Conservation (phyloP, 345 rosid genomes). For the Psidium friedrichsthalianum region DNA sequence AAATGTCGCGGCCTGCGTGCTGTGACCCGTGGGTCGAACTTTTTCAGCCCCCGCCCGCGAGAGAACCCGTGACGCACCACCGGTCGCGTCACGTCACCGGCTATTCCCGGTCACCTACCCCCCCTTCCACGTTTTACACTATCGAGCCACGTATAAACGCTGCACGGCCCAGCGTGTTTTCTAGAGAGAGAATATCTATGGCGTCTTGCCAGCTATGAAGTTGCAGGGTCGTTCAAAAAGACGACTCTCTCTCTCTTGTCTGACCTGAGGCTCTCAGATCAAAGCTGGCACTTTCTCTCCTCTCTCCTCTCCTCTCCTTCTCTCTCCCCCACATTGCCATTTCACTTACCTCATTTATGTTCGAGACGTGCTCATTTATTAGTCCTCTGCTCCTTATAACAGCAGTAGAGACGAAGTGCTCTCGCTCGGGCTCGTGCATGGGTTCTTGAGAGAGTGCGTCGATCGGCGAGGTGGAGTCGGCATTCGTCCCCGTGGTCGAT, state of each 20-base stretch:
- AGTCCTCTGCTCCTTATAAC: background rate
- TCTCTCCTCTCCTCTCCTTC: background rate
- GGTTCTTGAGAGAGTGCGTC: background rate
- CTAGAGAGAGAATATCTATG: conserved; percentile 21
- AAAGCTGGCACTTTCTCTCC: conserved; percentile 49
- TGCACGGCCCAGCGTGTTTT: background rate
- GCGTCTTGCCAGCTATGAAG: conserved; percentile 68
- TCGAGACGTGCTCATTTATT: background rate
- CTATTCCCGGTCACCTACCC: conserved; percentile 12
- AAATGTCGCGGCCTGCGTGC: too few relatives aligned
- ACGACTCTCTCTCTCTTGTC: conserved; percentile 21
- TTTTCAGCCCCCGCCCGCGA: background rate
- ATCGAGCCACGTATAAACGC: background rate
- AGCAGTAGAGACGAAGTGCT: background rate
- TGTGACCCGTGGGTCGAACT: background rate
- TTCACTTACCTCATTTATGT: background rate
- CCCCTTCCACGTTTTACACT: background rate
- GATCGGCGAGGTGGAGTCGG: background rate
- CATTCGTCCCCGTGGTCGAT: background rate
- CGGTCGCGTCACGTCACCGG: background rate
- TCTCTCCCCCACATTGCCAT: background rate
- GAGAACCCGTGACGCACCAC: conserved; percentile 36
- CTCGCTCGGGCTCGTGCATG: background rate
- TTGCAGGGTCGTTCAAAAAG: conserved; percentile 13
- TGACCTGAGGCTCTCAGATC: conserved; percentile 32